Evolutionary conservation across 2,329 filamentous ascomycete genomes (phyloP).

Genomic region (Arthrobotrys entomopaga): DNA sequence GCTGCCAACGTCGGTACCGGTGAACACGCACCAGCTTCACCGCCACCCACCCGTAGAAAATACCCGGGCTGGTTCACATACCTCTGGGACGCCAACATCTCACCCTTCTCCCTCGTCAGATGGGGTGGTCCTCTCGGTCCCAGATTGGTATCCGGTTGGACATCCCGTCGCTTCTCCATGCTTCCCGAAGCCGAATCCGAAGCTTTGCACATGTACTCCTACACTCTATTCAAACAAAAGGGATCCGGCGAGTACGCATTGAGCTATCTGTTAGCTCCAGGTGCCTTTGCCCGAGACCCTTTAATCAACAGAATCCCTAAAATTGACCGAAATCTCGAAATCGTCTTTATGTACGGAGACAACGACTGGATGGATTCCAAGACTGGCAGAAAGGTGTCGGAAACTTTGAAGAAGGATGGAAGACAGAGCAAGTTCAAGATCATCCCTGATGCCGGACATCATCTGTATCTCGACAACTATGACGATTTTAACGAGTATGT

Average conservation of each 20-base stretch:
- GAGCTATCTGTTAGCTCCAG: constrained; percentile 90
- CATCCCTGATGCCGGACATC: constrained; percentile 76
- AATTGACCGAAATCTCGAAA: constrained; percentile 77
- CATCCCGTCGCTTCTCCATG: constrained; percentile 88
- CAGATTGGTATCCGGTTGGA: constrained; percentile 93
- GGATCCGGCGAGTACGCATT: constrained; percentile 95
- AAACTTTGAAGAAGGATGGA: constrained; percentile 80
- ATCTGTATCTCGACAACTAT: constrained; percentile 76
- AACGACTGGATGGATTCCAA: constrained; percentile 98
- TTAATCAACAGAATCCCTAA: constrained; percentile 86
- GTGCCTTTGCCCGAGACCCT: constrained; percentile 88
- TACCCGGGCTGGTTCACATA: constrained; percentile 88
- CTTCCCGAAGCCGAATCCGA: constrained; percentile 81
- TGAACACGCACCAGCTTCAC: constrained; percentile 54
- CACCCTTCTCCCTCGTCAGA: constrained; percentile 89
- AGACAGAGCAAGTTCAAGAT: constrained; percentile 84
- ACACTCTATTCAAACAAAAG: constrained; percentile 89
- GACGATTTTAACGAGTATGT: constrained; percentile 76
- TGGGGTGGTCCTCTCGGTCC: constrained; percentile 90
- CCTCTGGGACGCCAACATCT: constrained; percentile 92
- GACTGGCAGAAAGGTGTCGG: constrained; percentile 81
- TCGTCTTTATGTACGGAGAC: constrained; percentile 96
- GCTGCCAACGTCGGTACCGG: constrained; percentile 60
- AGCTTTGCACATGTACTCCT: constrained; percentile 90
- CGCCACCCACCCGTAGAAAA: constrained; percentile 67